A percentile compares a stretch with the other conserved stretches of the same genome.
These are phyloP conservation scores for Trichoderma sp. DNA, from an alignment of 2,329 filamentous ascomycete species.

Conservation along the genomic window DNA sequence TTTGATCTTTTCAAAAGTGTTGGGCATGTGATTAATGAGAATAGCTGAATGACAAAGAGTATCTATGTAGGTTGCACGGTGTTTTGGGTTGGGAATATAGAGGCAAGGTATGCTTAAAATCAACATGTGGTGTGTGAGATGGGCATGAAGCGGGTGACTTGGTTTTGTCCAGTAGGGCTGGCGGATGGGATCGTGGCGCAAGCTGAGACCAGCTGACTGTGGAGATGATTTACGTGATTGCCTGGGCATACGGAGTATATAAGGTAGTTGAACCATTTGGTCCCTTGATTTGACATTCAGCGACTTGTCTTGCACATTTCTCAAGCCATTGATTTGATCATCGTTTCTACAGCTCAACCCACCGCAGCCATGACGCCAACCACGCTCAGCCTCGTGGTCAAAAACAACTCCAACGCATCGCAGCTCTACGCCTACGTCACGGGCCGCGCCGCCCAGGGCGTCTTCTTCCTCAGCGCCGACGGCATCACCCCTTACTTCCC, in stretches of 20 bases:
- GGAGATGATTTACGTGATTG: background rate
- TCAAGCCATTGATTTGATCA: background rate
- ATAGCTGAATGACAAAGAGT: background rate
- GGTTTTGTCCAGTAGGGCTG: background rate
- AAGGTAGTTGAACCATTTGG: background rate
- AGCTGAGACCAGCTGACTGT: background rate
- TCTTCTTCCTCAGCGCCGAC: constrained; percentile 63
- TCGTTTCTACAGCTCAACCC: background rate
- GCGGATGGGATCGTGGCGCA: background rate
- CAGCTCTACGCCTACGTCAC: constrained; percentile 66
- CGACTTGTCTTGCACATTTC: background rate
- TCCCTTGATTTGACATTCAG: background rate
- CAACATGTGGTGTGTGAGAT: background rate
- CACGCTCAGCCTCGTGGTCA: constrained; percentile 57
- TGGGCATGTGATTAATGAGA: background rate
- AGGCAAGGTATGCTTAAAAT: too few relatives aligned
- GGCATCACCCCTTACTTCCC: constrained; percentile 65
- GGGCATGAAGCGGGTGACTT: background rate
- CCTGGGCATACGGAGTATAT: background rate
- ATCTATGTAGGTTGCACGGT: too few relatives aligned
- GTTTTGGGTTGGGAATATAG: too few relatives aligned
- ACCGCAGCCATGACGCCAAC: constrained; percentile 21
- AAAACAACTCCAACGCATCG: constrained; percentile 61
- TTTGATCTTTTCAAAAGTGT: background rate
- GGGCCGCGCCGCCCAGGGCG: constrained; percentile 54